A percentile compares a stretch with the other conserved stretches of the same genome.
Evolutionary conservation across 768 basidiomycete genomes (phyloP).

Genomic region (Termitomyces sp.): DNA sequence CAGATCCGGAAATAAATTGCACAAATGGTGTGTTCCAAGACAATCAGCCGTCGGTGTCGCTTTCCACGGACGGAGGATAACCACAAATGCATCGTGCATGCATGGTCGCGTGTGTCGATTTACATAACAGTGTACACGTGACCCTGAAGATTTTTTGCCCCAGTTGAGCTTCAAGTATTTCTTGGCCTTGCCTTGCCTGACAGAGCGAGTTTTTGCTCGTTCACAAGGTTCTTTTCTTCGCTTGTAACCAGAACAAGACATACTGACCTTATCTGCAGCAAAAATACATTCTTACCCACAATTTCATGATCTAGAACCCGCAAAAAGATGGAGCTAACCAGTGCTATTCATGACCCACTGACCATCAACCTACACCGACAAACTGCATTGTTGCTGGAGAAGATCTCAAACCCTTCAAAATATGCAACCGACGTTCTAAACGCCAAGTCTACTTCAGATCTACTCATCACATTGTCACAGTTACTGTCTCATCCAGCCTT

Average conservation of each 20-base stretch:
- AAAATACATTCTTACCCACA: neutral
- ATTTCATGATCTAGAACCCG: slow-evolving; percentile 5
- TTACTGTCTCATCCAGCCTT: slow-evolving; percentile 57
- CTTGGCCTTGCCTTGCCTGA: neutral
- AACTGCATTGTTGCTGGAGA: slow-evolving; percentile 37
- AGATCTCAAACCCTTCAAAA: slow-evolving; percentile 36
- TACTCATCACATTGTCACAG: slow-evolving; percentile 53
- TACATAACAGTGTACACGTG: too few relatives aligned
- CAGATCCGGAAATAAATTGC: too few relatives aligned
- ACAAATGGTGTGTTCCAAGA: too few relatives aligned
- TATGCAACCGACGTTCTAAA: slow-evolving; percentile 31
- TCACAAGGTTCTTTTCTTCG: neutral
- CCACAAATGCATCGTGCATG: too few relatives aligned
- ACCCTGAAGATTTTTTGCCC: too few relatives aligned
- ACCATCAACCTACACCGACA: slow-evolving; percentile 53
- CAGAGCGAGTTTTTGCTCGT: neutral
- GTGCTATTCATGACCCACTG: slow-evolving; percentile 49
- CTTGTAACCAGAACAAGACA: neutral
- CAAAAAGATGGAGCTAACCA: slow-evolving; percentile 13
- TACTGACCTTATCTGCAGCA: neutral
- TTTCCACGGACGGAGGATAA: too few relatives aligned
- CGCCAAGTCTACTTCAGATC: slow-evolving; percentile 29
- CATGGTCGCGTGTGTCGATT: too few relatives aligned
- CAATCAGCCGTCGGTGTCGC: too few relatives aligned
- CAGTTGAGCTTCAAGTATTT: too few relatives aligned